These are phyloP conservation scores for Tolypocladium album DNA, from an alignment of 2,329 filamentous ascomycete species.

Conservation along the genomic window DNA sequence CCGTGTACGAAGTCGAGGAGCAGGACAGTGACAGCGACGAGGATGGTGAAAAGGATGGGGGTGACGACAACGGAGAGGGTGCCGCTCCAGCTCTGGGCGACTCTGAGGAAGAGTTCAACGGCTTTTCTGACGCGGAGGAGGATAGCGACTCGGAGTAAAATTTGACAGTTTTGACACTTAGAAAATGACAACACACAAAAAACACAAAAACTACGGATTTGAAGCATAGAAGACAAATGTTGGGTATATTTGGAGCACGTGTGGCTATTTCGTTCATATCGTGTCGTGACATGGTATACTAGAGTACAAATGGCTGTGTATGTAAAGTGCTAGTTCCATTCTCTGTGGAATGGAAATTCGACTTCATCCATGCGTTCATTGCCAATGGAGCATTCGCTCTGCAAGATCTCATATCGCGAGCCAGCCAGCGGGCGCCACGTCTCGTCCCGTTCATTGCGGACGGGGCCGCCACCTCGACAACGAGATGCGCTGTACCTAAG, in stretches of 20 bases:
- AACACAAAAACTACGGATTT: background rate
- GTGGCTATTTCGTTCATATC: background rate
- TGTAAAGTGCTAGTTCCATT: background rate
- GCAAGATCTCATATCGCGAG: background rate
- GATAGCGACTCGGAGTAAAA: constrained; percentile 26
- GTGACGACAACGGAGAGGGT: constrained; percentile 22
- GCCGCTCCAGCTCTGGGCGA: constrained; percentile 20
- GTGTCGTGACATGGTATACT: background rate
- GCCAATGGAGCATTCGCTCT: background rate
- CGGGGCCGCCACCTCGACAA: no score
- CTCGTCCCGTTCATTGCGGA: background rate
- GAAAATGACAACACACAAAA: background rate
- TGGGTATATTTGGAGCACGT: background rate
- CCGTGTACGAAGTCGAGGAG: constrained; percentile 61
- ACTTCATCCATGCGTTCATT: background rate
- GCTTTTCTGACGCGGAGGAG: constrained; percentile 35
- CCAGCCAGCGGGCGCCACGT: background rate
- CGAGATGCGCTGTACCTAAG: background rate
- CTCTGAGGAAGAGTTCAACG: constrained; percentile 47
- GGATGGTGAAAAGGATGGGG: constrained; percentile 18
- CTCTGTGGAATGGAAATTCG: background rate
- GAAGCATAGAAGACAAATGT: background rate
- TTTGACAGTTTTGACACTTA: background rate
- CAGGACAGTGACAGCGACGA: constrained; percentile 29
- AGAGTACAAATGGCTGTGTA: background rate